phyloP scores from a whole-genome alignment of 495 filamentous ascomycete genomes.

The Viridothelium virens region DNA sequence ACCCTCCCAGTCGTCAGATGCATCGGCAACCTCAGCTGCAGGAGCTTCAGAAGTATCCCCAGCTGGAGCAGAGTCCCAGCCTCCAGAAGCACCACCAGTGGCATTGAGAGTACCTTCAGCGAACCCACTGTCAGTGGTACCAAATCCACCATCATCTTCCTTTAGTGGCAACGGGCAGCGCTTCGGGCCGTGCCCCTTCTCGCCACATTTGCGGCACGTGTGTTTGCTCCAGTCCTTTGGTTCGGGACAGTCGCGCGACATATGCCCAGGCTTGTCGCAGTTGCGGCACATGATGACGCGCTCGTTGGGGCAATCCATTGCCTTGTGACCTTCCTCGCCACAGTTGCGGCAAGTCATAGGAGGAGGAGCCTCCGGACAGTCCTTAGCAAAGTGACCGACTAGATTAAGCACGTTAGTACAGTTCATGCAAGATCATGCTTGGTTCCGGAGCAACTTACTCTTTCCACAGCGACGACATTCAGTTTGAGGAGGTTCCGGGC shows the following conservation, averaged over 20 bases:
- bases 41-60: slow-evolving; percentile 1
- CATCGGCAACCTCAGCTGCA: neutral
- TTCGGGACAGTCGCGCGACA: slow-evolving; percentile 63
- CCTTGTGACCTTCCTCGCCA: slow-evolving; percentile 55
- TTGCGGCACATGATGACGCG: slow-evolving; percentile 49
- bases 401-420: slow-evolving; percentile 20
- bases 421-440: slow-evolving; percentile 9
- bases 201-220: slow-evolving; percentile 65
- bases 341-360: slow-evolving; percentile 67
- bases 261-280: slow-evolving; percentile 65
- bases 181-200: slow-evolving; percentile 61
- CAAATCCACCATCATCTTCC: slow-evolving; percentile 27
- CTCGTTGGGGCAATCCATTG: slow-evolving; percentile 56
- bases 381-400: slow-evolving; percentile 65
- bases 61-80: slow-evolving; percentile 11
- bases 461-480: slow-evolving; percentile 4
- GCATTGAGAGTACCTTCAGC: slow-evolving; percentile 11
- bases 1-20: neutral
- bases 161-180: slow-evolving; percentile 49
- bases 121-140: neutral
- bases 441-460: slow-evolving; percentile 34
- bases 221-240: slow-evolving; percentile 68
- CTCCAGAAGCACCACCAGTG: slow-evolving; percentile 14
- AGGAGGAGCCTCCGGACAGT: slow-evolving; percentile 56
- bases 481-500: slow-evolving; percentile 53